These are phyloP conservation scores for Avena insularis DNA, from an alignment of 176 grass and related monocot genomes.

Conservation along the genomic window DNA sequence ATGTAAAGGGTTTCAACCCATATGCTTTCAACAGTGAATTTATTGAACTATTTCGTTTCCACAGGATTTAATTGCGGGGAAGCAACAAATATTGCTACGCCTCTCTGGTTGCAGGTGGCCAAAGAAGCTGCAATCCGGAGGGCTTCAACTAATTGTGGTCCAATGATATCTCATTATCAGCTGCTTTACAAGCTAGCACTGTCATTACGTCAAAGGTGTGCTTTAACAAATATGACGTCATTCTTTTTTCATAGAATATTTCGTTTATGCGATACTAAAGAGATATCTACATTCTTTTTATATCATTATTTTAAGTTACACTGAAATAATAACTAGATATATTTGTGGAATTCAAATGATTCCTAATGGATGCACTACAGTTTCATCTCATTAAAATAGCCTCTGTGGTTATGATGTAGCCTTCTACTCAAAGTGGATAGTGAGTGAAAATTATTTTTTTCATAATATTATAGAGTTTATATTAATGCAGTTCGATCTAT, in stretches of 20 bases:
- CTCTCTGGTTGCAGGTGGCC: slow-evolving; percentile 90
- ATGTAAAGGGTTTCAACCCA: slow-evolving; percentile 26
- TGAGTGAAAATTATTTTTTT: slow-evolving; percentile 23
- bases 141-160: slow-evolving; percentile 97
- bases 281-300: slow-evolving; percentile 15
- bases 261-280: slow-evolving; percentile 16
- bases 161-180: slow-evolving; percentile 99
- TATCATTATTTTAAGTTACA: slow-evolving; percentile 30
- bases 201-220: slow-evolving; percentile 77
- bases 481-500: slow-evolving; percentile 39
- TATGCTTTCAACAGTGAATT: slow-evolving; percentile 38
- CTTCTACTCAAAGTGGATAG: slow-evolving; percentile 29
- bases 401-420: slow-evolving; percentile 3
- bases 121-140: slow-evolving; percentile 99
- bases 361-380: slow-evolving; percentile 18
- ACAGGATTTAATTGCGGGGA: slow-evolving; percentile 98
- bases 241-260: slow-evolving; percentile 23
- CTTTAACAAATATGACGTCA: slow-evolving; percentile 34
- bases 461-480: slow-evolving; percentile 25
- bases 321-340: slow-evolving; percentile 21
- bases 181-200: slow-evolving; percentile 93
- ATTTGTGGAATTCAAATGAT: slow-evolving; percentile 2
- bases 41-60: slow-evolving; percentile 42
- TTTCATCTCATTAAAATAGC: slow-evolving; percentile 30
- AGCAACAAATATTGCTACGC: slow-evolving; percentile 98